Evolutionary conservation across 2,329 filamentous ascomycete species (phyloP).

Genomic region (Curvularia eragrostidis): DNA sequence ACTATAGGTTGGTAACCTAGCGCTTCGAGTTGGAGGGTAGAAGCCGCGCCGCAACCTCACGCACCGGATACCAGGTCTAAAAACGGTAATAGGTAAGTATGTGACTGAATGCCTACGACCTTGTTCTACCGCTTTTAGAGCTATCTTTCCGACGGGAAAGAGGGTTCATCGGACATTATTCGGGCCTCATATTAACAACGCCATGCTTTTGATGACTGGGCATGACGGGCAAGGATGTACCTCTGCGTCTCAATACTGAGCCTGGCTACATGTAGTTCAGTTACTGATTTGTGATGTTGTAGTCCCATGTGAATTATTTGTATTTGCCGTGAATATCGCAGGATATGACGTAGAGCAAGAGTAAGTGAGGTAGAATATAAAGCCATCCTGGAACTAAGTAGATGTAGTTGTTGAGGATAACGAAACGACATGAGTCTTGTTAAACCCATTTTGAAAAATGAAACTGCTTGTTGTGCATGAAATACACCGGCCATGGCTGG

Average conservation of each 20-base stretch:
- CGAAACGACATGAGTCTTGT: not conserved
- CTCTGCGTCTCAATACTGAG: not conserved
- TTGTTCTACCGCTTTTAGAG: not conserved
- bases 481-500: not conserved
- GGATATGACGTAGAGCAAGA: not conserved
- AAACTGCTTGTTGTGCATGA: not conserved
- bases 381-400: not conserved
- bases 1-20: not conserved
- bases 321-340: not conserved
- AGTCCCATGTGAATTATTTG: not conserved
- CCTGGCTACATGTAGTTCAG: not conserved
- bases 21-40: not conserved
- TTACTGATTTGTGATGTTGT: not conserved
- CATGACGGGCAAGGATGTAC: not conserved
- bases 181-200: not conserved
- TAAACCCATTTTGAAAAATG: not conserved
- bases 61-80: not conserved
- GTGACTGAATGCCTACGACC: not conserved
- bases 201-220: not conserved
- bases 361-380: not conserved
- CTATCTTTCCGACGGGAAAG: slow-evolving; percentile 6
- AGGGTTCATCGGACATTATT: not conserved
- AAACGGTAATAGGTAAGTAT: not conserved
- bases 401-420: not conserved
- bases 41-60: not conserved